Evolutionary conservation across 495 filamentous ascomycete genomes (phyloP), one percentile per base, ranked within the genome.

Genomic region (Jackrogersella multiformis): DNA sequence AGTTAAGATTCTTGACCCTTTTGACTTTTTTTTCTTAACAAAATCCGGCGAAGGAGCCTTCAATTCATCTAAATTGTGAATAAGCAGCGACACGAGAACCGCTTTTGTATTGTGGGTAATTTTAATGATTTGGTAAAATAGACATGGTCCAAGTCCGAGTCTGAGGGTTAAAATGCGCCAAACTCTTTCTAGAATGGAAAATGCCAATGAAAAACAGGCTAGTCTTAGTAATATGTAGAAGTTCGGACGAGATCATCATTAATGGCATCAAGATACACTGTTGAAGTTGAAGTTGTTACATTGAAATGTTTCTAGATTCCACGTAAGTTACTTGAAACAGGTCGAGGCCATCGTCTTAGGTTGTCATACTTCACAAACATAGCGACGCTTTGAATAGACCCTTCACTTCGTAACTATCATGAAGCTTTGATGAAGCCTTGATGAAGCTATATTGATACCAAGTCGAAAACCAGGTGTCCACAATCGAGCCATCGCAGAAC

Each of bases 241-340:
- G 30, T 52, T 34, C 48, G 20, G 48, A 32, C 48, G 48, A 34
- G n/a, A n/a, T n/a, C n/a, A 35, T 13, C 16, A 35, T 21, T 38
- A 21, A 10, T 21, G 10, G 32, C 36, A 36, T 36, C 30, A 53
- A 35, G 12, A 35, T n/a, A 53, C 26, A 24, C 42, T 46, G 23
- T 21, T 13, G 34, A 45, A 12, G 21, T 30, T 44, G 35, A 52
- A 36, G 10, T 49, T 56, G 30, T 44, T 51, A 21, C 49, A 57
- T 49, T 52, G 38, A 54, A 54, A 58, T 56, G 46, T 63, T 59
- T 55, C 65, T 61, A 15, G 21, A 46, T 35, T 58, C 45, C 65
- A 36, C 45, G 53, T 55, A 53, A 32, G 46, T 20, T 13, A 34
- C 21, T 55, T 54, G 58, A 63, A 63, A 59, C 65, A 24, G 51